phyloP scores from a whole-genome alignment of 108 stramenopile species.

The Bacterosira constricta region DNA sequence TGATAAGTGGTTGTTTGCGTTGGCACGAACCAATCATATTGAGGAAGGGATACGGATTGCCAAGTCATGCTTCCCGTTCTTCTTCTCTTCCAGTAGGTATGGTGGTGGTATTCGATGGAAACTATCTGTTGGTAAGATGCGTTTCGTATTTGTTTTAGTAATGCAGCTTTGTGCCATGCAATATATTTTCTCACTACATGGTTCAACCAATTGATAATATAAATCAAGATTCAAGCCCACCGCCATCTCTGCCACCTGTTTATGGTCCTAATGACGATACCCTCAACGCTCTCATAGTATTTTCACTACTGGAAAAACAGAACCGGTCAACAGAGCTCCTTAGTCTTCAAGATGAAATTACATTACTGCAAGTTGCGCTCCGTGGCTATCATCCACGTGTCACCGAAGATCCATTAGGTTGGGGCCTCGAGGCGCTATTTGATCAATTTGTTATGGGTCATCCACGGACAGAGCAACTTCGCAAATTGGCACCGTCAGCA shows the following conservation, averaged over 20 bases:
- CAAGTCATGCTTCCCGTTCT: conserved; percentile 16
- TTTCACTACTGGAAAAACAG: neutral
- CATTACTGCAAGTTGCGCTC: conserved; percentile 6
- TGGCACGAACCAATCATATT: conserved; percentile 10
- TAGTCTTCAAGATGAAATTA: conserved; percentile 11
- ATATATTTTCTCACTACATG: too few species aligned
- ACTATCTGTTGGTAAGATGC: too few species aligned
- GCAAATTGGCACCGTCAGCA: neutral
- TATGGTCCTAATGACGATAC: conserved; percentile 27
- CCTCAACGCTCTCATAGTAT: conserved; percentile 15
- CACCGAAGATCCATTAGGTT: conserved; percentile 29
- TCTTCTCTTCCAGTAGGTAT: neutral
- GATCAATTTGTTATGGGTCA: conserved; percentile 18
- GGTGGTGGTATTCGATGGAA: conserved; percentile 30
- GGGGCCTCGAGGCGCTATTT: conserved; percentile 20
- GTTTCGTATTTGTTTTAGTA: too few species aligned
- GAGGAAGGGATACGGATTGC: conserved; percentile 19
- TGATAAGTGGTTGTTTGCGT: conserved; percentile 29
- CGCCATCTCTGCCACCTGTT: neutral
- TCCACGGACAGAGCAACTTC: conserved; percentile 7
- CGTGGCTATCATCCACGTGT: conserved; percentile 13
- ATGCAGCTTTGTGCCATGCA: too few species aligned
- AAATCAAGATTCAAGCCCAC: conserved; percentile 11
- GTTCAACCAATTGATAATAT: too few species aligned
- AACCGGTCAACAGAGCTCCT: neutral